A percentile compares a stretch with the other conserved stretches of the same genome.
phyloP scores from a whole-genome alignment of 2,329 filamentous ascomycete genomes.

The Tolypocladium endophyticum region DNA sequence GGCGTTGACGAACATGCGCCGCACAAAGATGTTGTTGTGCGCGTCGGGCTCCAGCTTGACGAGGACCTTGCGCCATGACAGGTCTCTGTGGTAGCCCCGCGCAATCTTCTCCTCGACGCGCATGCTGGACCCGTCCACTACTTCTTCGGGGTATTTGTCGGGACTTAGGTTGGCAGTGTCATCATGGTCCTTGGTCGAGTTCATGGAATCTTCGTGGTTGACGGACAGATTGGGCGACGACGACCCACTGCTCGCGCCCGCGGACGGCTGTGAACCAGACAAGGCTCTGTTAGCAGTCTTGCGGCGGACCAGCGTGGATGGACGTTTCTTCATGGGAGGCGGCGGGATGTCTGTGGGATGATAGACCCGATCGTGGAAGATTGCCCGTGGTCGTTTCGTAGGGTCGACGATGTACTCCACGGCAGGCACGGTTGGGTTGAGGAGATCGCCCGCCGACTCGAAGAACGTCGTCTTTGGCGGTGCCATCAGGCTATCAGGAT shows the following conservation, averaged over 20 bases:
- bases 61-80: constrained; percentile 94
- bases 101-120: constrained; percentile 97
- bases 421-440: constrained; percentile 80
- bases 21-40: constrained; percentile 84
- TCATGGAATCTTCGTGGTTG: constrained; percentile 30
- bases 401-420: constrained; percentile 78
- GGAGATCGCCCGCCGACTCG: constrained; percentile 83
- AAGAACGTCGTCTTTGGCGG: constrained; percentile 90
- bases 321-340: constrained; percentile 53
- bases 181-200: constrained; percentile 40
- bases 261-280: constrained; percentile 12
- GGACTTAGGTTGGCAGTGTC: constrained; percentile 37
- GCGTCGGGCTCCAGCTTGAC: constrained; percentile 93
- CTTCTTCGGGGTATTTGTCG: constrained; percentile 25
- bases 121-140: constrained; percentile 56
- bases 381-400: constrained; percentile 69
- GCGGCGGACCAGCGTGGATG: constrained; percentile 22
- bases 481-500: constrained; percentile 42
- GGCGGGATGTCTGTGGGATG: constrained; percentile 87
- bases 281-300: constrained; percentile 17
- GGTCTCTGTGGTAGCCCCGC: constrained; percentile 79
- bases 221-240: constrained; percentile 24
- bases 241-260: constrained; percentile 11
- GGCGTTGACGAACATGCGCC: constrained; percentile 92
- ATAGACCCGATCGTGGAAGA: constrained; percentile 95